These are phyloP conservation scores for Capsicum pubescens DNA, from an alignment of 257 asterid species.

Conservation along the genomic window DNA sequence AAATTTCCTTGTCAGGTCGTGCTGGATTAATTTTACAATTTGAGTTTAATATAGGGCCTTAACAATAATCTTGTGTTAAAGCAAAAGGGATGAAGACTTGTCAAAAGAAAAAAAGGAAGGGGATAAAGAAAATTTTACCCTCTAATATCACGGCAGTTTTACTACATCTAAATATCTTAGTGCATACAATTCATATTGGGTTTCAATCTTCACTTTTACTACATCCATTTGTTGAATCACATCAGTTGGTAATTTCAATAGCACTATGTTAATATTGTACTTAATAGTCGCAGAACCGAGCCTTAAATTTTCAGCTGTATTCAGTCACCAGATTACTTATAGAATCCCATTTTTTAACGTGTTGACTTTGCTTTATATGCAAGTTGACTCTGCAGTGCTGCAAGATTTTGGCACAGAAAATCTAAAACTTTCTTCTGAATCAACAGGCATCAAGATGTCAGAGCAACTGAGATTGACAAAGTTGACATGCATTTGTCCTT, in stretches of 20 bases:
- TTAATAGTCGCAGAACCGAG: background rate
- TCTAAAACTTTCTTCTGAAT: conserved; percentile 27
- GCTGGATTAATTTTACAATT: background rate
- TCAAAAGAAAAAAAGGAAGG: background rate
- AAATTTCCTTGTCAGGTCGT: background rate
- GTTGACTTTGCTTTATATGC: background rate
- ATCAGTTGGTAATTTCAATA: conserved; percentile 11
- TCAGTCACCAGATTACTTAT: background rate
- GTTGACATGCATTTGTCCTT: conserved; percentile 89
- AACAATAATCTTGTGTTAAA: background rate
- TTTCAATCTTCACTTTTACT: background rate
- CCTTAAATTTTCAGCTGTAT: conserved; percentile 15
- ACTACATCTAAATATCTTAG: background rate
- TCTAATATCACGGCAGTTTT: background rate
- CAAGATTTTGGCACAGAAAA: conserved; percentile 23
- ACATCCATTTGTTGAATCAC: background rate
- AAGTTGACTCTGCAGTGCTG: background rate
- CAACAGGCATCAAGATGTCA: conserved; percentile 93
- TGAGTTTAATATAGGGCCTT: background rate
- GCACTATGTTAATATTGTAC: background rate
- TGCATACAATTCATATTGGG: conserved; percentile 4
- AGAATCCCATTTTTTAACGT: background rate
- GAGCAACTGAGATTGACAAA: conserved; percentile 98
- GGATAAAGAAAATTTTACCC: background rate
- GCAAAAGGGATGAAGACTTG: background rate